Conservation (phyloP, 768 basidiomycete genomes). For the Xanthoconium purpureum region DNA sequence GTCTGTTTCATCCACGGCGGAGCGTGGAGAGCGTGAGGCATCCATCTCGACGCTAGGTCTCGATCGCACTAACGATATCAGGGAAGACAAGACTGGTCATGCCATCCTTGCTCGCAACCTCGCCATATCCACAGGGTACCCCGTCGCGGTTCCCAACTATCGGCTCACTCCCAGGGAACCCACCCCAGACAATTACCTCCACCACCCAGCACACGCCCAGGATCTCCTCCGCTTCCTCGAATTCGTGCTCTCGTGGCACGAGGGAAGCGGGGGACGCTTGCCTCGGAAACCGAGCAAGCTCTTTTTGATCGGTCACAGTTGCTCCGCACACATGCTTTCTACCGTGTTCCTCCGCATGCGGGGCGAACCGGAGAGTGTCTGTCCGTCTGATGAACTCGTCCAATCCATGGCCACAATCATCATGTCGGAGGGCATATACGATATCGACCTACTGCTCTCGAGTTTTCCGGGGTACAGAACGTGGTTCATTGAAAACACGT, state of each 20-base stretch:
- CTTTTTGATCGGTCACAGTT: slow-evolving; percentile 75
- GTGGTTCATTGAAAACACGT: slow-evolving; percentile 68
- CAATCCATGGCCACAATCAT: slow-evolving; percentile 51
- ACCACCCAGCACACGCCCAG: slow-evolving; percentile 68
- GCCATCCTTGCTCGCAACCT: slow-evolving; percentile 51
- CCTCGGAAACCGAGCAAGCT: slow-evolving; percentile 43
- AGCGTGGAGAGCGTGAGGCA: slow-evolving; percentile 73
- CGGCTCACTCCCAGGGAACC: slow-evolving; percentile 55
- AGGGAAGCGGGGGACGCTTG: slow-evolving; percentile 10
- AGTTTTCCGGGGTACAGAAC: slow-evolving; percentile 64
- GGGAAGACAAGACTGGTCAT: slow-evolving; percentile 72
- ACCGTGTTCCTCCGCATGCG: slow-evolving; percentile 62
- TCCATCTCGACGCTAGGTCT: neutral
- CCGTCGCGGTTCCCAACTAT: slow-evolving; percentile 77
- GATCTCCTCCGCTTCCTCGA: slow-evolving; percentile 63
- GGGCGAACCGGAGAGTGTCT: slow-evolving; percentile 25
- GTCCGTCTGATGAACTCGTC: slow-evolving; percentile 44
- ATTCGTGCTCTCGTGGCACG: slow-evolving; percentile 49
- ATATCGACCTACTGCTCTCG: slow-evolving; percentile 60
- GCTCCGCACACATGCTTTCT: slow-evolving; percentile 76
- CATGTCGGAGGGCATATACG: slow-evolving; percentile 76
- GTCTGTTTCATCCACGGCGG: slow-evolving; percentile 81
- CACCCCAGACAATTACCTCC: slow-evolving; percentile 37
- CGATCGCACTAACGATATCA: slow-evolving; percentile 27
- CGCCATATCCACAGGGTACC: slow-evolving; percentile 43